Conservation (phyloP, 257 asterid species). For the Solanum verrucosum region DNA sequence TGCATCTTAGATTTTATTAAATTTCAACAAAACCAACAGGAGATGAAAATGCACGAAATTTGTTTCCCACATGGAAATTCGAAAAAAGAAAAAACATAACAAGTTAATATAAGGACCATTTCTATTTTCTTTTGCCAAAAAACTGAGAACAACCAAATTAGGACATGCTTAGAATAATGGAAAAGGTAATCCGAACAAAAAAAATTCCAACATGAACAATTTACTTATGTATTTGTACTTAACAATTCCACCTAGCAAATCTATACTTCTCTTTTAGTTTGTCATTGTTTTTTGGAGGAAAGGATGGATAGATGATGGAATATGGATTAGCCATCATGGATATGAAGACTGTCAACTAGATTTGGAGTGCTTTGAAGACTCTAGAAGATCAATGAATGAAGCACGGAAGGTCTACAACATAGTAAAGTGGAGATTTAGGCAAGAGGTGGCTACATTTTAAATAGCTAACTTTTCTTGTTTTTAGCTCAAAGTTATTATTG, state of each 20-base stretch:
- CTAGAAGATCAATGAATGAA: background rate
- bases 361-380: background rate
- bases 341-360: background rate
- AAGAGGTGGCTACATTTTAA: background rate
- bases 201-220: background rate
- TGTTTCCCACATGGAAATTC: background rate
- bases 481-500: background rate
- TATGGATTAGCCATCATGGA: background rate
- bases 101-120: background rate
- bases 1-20: background rate
- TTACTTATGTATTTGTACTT: background rate
- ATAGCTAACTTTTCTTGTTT: background rate
- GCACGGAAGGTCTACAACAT: background rate
- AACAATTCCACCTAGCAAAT: background rate
- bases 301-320: background rate
- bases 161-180: background rate
- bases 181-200: background rate
- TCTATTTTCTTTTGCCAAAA: background rate
- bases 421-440: background rate
- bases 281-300: background rate
- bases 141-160: background rate
- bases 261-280: background rate
- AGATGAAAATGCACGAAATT: background rate
- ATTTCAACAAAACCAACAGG: background rate
- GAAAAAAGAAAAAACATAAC: background rate